Base-by-base conservation (phyloP, 768 basidiomycete genomes). In the Imleria badia region DNA sequence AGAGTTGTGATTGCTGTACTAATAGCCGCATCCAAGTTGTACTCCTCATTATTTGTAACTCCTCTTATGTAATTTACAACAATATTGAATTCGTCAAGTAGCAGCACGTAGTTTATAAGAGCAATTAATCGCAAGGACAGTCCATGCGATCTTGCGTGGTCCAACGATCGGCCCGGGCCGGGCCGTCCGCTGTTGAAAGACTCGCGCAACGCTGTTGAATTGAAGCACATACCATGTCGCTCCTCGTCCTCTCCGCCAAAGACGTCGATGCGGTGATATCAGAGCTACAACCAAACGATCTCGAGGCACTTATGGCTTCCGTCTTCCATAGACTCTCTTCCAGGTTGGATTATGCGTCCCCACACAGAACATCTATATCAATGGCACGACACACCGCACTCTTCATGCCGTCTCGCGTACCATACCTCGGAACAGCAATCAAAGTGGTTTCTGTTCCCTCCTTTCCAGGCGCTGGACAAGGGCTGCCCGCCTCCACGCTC, bases 401-500 rank as follows among this genome's bases (percentile, higher is more conserved):
- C 3, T 89, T 93, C 70, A 96, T 96, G 94, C 92, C 94, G 3
- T 82, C 89, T 8, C 80, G 86, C 23, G 75, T 87, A 11, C 66
- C 72, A 20, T 54, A 59, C 26, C 38, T 65, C n/a, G 84, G 84
- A 2, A 87, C 87, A 1, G 73, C 87, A 3, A 76, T 91, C 55
- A 95, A 97, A 70, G 79, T 91, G n/a, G 93, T 91, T 4, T 87
- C 84, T 29, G 78, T 93, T 2, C 93, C 93, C 0, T 73, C 70
- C 4, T 59, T 59, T 1, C 50, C 69, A 1, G 75, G 64, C 2
- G 78, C 78, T 42, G 63, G 59, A 19, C 67, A 74, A 3, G 93
- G 94, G 0, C 65, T 96, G 19, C 89, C 92, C 7, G 92, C 79
- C 0, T 85, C 85, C 0, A 95, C 89, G 0, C 66, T 93, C 39